phyloP scores from a whole-genome alignment of 1,284 basidiomycete genomes.

The Sphagnurus paluster region DNA sequence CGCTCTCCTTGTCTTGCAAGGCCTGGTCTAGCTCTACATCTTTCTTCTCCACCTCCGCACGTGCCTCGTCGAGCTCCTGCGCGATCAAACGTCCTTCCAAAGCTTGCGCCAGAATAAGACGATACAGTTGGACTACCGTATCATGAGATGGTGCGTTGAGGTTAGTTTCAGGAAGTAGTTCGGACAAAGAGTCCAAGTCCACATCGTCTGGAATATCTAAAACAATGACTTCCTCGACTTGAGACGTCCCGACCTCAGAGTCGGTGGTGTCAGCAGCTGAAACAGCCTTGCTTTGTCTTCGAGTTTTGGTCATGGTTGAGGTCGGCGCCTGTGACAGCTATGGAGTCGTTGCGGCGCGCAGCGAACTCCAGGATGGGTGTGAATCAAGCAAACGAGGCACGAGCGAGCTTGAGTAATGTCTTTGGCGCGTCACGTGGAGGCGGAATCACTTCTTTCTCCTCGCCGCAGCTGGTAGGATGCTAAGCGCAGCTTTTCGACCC shows the following conservation, averaged over 20 bases:
- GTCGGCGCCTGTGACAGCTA: constrained; percentile 13
- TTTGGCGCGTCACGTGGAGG: too few species aligned
- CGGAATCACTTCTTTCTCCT: too few species aligned
- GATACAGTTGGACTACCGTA: constrained; percentile 59
- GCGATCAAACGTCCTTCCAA: constrained; percentile 52
- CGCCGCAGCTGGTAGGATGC: too few species aligned
- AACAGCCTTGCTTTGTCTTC: constrained; percentile 40
- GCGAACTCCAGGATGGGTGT: constrained; percentile 30
- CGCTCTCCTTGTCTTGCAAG: constrained; percentile 67
- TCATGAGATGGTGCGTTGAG: constrained; percentile 58
- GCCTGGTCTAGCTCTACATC: constrained; percentile 80
- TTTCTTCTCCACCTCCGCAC: constrained; percentile 62
- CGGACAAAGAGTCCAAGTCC: constrained; percentile 56
- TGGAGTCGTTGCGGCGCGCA: constrained; percentile 32
- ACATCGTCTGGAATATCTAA: constrained; percentile 54
- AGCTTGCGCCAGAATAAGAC: constrained; percentile 56
- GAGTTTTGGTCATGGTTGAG: constrained; percentile 39
- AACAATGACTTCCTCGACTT: constrained; percentile 25
- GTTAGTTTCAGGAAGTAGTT: constrained; percentile 53
- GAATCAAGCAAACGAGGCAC: neutral
- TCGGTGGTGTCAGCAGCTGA: constrained; percentile 26
- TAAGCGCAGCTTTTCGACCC: too few species aligned
- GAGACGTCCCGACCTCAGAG: constrained; percentile 13
- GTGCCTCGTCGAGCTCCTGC: constrained; percentile 63
- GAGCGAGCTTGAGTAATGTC: too few species aligned